Percentiles rank a stretch among this genome's conserved stretches.
Evolutionary conservation across 306 rosid genomes (phyloP).

Genomic region (Quercus suber): DNA sequence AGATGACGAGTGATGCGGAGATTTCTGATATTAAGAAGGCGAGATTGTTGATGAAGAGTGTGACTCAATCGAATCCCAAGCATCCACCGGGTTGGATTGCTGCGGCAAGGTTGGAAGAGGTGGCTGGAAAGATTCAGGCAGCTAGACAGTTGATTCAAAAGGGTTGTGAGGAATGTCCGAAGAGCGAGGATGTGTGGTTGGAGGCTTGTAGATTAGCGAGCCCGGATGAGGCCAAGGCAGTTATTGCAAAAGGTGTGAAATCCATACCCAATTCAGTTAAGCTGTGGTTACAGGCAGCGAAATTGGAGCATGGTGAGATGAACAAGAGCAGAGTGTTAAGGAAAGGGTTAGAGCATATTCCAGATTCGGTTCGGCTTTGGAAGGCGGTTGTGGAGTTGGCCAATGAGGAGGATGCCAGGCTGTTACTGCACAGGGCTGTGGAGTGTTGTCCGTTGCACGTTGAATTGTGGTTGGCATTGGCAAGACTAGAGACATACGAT

Average conservation of each 20-base stretch:
- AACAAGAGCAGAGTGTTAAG: constrained; percentile 76
- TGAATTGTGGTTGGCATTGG: constrained; percentile 88
- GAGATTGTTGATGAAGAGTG: constrained; percentile 80
- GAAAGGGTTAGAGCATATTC: constrained; percentile 83
- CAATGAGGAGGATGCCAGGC: constrained; percentile 80
- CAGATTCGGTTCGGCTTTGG: constrained; percentile 92
- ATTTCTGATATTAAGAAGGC: constrained; percentile 86
- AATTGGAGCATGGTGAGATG: constrained; percentile 69
- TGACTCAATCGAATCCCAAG: constrained; percentile 77
- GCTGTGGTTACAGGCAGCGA: constrained; percentile 85
- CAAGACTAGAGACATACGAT: constrained; percentile 84
- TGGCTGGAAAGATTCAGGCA: constrained; percentile 78
- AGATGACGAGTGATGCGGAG: constrained; percentile 85
- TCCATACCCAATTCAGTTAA: constrained; percentile 77
- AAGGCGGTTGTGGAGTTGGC: constrained; percentile 94
- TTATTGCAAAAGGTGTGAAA: constrained; percentile 76
- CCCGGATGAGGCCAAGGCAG: constrained; percentile 85
- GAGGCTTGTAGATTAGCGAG: constrained; percentile 87
- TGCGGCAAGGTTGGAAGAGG: constrained; percentile 83
- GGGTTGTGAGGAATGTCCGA: constrained; percentile 92
- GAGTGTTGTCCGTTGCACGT: constrained; percentile 91
- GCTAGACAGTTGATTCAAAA: constrained; percentile 74
- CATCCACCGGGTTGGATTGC: constrained; percentile 95
- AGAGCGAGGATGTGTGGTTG: constrained; percentile 87
- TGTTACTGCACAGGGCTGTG: constrained; percentile 84